Evolutionary conservation across 306 rosid genomes (phyloP).

Genomic region (Cucurbita ficifolia): DNA sequence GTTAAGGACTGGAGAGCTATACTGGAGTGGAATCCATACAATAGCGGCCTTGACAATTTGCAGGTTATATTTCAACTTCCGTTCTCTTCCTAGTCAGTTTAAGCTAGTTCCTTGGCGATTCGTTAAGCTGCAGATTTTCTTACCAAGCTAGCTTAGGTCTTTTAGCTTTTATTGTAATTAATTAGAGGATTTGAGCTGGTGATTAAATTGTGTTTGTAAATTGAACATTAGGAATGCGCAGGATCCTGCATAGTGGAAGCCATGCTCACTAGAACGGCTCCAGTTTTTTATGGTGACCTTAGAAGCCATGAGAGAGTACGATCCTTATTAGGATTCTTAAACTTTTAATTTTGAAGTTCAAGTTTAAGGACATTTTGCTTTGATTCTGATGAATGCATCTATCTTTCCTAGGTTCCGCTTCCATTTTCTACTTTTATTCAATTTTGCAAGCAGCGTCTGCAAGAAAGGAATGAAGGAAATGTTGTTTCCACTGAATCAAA

Average conservation of each 20-base stretch:
- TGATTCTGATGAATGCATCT: background rate
- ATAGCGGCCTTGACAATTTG: conserved; percentile 67
- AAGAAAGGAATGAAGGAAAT: conserved; percentile 14
- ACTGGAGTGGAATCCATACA: conserved; percentile 51
- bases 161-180: background rate
- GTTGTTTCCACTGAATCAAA: conserved; percentile 14
- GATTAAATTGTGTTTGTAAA: background rate
- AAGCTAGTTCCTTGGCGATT: background rate
- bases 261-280: conserved; percentile 64
- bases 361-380: background rate
- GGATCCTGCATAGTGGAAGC: conserved; percentile 78
- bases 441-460: conserved; percentile 43
- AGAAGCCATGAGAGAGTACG: conserved; percentile 85
- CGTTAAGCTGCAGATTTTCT: background rate
- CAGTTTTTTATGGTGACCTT: conserved; percentile 75
- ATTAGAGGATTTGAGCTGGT: background rate
- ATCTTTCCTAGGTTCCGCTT: conserved; percentile 44
- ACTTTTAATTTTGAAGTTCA: background rate
- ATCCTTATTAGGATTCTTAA: background rate
- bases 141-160: background rate
- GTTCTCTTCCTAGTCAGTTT: background rate
- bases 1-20: conserved; percentile 47
- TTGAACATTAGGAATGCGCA: conserved; percentile 36
- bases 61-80: conserved; percentile 30
- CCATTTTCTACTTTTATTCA: conserved; percentile 60